Base-by-base conservation (phyloP, 495 filamentous ascomycete genomes). In the Hypoxylon crocopeplum region DNA sequence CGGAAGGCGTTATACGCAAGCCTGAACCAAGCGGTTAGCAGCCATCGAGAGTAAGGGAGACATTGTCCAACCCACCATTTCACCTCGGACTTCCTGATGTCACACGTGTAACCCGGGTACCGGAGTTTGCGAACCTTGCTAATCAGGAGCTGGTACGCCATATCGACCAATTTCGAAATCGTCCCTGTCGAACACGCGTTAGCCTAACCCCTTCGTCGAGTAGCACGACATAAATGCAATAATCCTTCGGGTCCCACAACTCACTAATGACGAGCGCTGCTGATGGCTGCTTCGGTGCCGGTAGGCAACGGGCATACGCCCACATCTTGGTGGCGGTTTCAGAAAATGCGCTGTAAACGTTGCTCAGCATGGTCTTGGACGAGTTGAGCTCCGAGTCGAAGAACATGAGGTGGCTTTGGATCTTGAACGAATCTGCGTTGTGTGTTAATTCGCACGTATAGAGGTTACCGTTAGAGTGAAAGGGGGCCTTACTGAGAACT, bases 351-450 rank as follows among this genome's bases (percentile, higher is more conserved):
- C 83, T 75, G 69, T 92, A 87, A 11, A 95, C 72, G 63, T 93
- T 97, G 5, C 71, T 70, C 3, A 95, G 74, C 3, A 93, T 89
- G 0, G 84, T 89, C 1, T 64, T 38, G 1, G 82, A 62, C 5
- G 85, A 84, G 69, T 97, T 98, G 74, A 93, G 88, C 3, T 77
- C 73, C 2, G 89, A 91, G 67, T 97, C 93, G 51, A 94, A 87
- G 70, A 93, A 93, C 88, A 97, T 95, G 24, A 87, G 79, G 62
- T 95, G 88, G 48, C 90, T 84, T 59, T 94, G 91, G 37, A 93
- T 87, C 68, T 94, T 93, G 77, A 97, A 91, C 0, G 88, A 77
- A 67, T 85, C 80, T 77, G 15, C 13, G 37, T 10, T 16, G 20
- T 2, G 19, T 7, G 24, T 33, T n/a, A 51, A 19, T 46, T 41